Base-by-base conservation (phyloP, 495 filamentous ascomycete species). In the Podospora pseudopauciseta region DNA sequence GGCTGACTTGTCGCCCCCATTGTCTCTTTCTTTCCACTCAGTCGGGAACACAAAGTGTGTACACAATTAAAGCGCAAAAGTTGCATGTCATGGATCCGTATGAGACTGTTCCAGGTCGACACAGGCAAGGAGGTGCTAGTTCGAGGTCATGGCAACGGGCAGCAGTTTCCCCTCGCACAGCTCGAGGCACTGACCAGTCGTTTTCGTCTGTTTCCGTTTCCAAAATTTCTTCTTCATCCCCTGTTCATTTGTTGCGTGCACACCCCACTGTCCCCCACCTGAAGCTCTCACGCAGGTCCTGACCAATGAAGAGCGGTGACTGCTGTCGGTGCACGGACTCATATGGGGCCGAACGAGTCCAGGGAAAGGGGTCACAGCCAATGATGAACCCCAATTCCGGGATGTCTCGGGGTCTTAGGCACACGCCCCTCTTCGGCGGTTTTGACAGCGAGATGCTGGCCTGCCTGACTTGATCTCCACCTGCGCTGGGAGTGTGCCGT, bases 201-300 rank as follows among this genome's bases (percentile, higher is more conserved):
- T 63, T 70, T 65, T 64, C 11, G 30, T 64, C 34, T 63, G 60
- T 68, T 63, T 56, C 60, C 62, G 69, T 73, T 71, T 64, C 64
- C 66, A 65, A 69, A 70, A 71, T 76, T 71, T 67, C 74, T 73
- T 44, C 15, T 49, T 76, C 69, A 68, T 54, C 66, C 69, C 68
- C 64, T 65, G 63, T 26, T 61, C 28, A 39, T 28, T 67, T 49
- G 32, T 63, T 68, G 49, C 30, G 30, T 39, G 15, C 5, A n/a
- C 61, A 67, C 66, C 63, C 67, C 67, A 34, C 59, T 64, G 39
- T 34, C 62, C 27, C 70, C 53, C 64, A 57, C 63, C 58, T 66
- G 59, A 56, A 56, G 65, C 57, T 23, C 60, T 64, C 54, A 60
- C 18, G 26, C 32, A 39, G n/a, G 27, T 56, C 54, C 54, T 28